Evolutionary conservation across 1,284 basidiomycete species (phyloP), one percentile per base, ranked within the genome.

Genomic region (Trichosporon sp.): DNA sequence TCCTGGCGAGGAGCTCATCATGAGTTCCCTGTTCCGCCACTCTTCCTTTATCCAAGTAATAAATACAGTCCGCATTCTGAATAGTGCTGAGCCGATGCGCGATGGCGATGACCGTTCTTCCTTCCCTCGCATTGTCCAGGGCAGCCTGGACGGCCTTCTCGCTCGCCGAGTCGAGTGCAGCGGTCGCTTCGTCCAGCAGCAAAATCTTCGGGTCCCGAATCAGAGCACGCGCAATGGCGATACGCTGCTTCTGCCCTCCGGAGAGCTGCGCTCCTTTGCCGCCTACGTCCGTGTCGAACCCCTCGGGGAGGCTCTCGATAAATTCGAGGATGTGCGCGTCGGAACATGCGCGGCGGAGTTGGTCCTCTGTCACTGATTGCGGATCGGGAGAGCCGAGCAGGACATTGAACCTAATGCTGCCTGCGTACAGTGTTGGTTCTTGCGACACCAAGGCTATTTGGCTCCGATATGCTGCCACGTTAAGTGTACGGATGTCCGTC

Each of bases 71-170:
- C 13, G 94, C 92, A 71, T 93, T 91, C 78, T 96, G 92, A 71
- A 98, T 97, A 0, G 92, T 95, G n/a, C 90, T 91, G 16, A 64
- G 62, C 2, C 62, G 58, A 19, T 64, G 62, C 1, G 95, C 95
- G 71, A 98, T 95, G n/a, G 93, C 81, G 72, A 94, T 89, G 1
- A 92, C 93, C n/a, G 92, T 93, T 60, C 93, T 85, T 19, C 93
- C 94, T 78, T 87, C 89, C 1, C 92, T 87, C 5, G 94, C 95
- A 74, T 87, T 85, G 79, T 99, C 95, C 25, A 99, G 85, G 0
- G 95, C 95, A n/a, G 87, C 88, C 75, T 98, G 95, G 4, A 99
- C 95, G 37, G 97, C 88, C 75, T 89, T 90, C 81, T 98, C 95
- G 34, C 90, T 92, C 71, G 88, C 89, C 21, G 90, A 91, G 80